A percentile compares a stretch with the other conserved stretches of the same genome.
Evolutionary conservation across 176 grass and related monocot genomes (phyloP).

Genomic region (Triticum aestivum): IWGSC_CS_RefSeq_v2.1 NC_057807.1:375920564-375921063

Average conservation of each 20-base stretch:
- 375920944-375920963: background rate
- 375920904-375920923: background rate
- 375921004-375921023: too few relatives aligned
- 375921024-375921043: too few relatives aligned
- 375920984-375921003: too few relatives aligned
- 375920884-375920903: background rate
- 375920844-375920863: background rate
- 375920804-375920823: background rate
- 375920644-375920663: background rate
- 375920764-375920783: slow-evolving; percentile 20
- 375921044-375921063: too few relatives aligned
- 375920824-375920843: background rate
- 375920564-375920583: slow-evolving; percentile 38
- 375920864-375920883: background rate
- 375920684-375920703: slow-evolving; percentile 39
- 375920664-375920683: slow-evolving; percentile 26
- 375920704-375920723: slow-evolving; percentile 24
- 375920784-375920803: background rate
- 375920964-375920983: background rate
- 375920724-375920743: background rate
- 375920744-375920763: slow-evolving; percentile 39
- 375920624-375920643: background rate
- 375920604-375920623: background rate
- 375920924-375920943: background rate
- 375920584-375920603: background rate